phyloP scores from a whole-genome alignment of 23 red algal genomes.

The Gracilaria domingensis region DNA sequence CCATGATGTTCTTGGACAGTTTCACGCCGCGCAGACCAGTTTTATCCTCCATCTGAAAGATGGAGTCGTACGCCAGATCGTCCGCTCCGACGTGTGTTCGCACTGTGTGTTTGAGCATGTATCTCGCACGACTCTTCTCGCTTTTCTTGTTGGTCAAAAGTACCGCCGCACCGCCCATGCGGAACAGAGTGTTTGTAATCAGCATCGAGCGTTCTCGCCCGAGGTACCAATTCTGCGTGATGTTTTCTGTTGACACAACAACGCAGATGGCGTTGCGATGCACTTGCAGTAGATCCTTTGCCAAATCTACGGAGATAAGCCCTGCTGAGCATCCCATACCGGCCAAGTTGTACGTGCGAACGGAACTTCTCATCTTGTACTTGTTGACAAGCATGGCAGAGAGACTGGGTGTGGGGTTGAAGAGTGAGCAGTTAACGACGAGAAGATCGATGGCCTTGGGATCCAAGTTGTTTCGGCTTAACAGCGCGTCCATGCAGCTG shows the following conservation, averaged over 20 bases:
- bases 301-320: slow-evolving; percentile 89
- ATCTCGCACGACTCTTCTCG: slow-evolving; percentile 56
- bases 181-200: slow-evolving; percentile 95
- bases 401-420: slow-evolving; percentile 94
- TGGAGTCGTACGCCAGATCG: slow-evolving; percentile 92
- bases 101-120: slow-evolving; percentile 89
- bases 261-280: slow-evolving; percentile 75
- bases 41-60: slow-evolving; percentile 97
- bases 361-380: slow-evolving; percentile 88
- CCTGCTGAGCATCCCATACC: slow-evolving; percentile 98
- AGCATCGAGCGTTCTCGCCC: slow-evolving; percentile 93
- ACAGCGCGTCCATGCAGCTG: slow-evolving; percentile 70
- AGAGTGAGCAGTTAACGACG: slow-evolving; percentile 95
- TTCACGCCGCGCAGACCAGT: slow-evolving; percentile 87
- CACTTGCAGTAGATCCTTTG: slow-evolving; percentile 88
- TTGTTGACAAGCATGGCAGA: slow-evolving; percentile 99
- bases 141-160: slow-evolving; percentile 73
- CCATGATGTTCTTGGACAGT: slow-evolving; percentile 98
- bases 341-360: slow-evolving; percentile 88
- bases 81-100: slow-evolving; percentile 93
- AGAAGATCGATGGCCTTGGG: slow-evolving; percentile 86
- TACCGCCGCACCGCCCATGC: slow-evolving; percentile 90
- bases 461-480: slow-evolving; percentile 69
- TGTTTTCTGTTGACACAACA: slow-evolving; percentile 96
- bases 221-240: slow-evolving; percentile 99